Evolutionary conservation across 768 basidiomycete genomes (phyloP), one percentile per base, ranked within the genome.

Genomic region (Pleurotus tuber-regium): DNA sequence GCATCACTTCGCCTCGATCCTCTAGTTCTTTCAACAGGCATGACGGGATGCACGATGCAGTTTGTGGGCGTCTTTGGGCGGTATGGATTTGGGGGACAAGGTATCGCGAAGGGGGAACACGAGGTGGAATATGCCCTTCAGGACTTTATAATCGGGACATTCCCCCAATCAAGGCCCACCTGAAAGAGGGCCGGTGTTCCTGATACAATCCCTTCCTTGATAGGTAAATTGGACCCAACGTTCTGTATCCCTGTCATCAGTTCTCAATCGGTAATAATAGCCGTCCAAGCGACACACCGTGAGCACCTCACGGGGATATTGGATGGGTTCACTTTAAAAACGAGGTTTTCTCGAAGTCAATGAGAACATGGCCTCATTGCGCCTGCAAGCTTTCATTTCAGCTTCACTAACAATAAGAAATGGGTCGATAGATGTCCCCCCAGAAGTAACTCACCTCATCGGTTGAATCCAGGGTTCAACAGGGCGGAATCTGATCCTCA

Each of bases 1-100:
- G 54, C 53, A 43, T 50, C 59, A 42, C 63, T 62, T 56, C 65
- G 68, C 60, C 69, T 74, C 25, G 67, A 65, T 46, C 59, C 61
- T 66, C 64, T 70, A 51, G 73, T 70, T 66, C 78, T 70, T 52
- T 73, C 71, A 57, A 72, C 69, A 59, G 78, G 79, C 80, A 81
- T 81, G 51, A 42, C 54, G 44, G 25, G 47, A 10, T 39, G 53
- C 46, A 57, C 55, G 57, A 54, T 50, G 39, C 36, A 26, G 49
- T 8, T 33, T 41, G 49, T 50, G 35, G 39, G 36, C 49, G 49
- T 39, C 36, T 41, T 28, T 29, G 49, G 29, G 49, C 12, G 49
- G 49, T 38, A 25, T 9, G 49, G 49, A 31, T 14, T n/a, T 50
- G 31, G 21, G 49, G 49, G 49, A 50, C 35, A 50, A 41, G 49